Evolutionary conservation across 2,329 filamentous ascomycete genomes (phyloP).

Genomic region (Gnomoniopsis smithogilvyi): DNA sequence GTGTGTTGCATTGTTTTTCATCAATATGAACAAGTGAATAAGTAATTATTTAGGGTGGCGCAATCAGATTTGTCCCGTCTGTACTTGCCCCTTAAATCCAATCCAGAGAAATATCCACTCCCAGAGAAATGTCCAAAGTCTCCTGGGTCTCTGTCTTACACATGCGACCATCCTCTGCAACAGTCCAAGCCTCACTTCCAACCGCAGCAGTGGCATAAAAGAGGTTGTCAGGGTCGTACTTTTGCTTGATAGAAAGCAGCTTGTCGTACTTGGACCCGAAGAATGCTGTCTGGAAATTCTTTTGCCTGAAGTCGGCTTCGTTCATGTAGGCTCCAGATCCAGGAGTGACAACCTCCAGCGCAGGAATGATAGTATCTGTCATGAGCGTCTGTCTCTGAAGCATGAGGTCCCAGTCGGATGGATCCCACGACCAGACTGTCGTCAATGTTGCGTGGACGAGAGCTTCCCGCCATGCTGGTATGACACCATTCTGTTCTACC

Average conservation of each 20-base stretch:
- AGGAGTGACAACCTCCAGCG: constrained; percentile 26
- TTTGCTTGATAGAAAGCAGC: constrained; percentile 33
- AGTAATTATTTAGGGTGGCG: too few species aligned
- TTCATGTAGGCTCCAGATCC: constrained; percentile 31
- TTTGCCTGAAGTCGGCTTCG: constrained; percentile 34
- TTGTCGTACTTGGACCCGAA: constrained; percentile 29
- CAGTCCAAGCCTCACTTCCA: constrained; percentile 35
- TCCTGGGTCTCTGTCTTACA: constrained; percentile 7
- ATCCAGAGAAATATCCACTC: too few species aligned
- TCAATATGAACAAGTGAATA: too few species aligned
- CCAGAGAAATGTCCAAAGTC: too few species aligned
- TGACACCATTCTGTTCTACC: constrained; percentile 32
- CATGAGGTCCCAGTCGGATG: constrained; percentile 27
- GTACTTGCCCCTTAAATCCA: too few species aligned
- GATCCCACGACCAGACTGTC: constrained; percentile 31
- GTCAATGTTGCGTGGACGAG: constrained; percentile 30
- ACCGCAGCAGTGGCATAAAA: constrained; percentile 36
- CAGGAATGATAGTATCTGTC: constrained; percentile 23
- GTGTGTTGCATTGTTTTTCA: too few species aligned
- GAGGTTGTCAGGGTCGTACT: constrained; percentile 33
- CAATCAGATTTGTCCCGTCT: too few species aligned
- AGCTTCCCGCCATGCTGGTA: constrained; percentile 36
- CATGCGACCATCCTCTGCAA: constrained; percentile 26
- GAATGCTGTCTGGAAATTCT: constrained; percentile 27
- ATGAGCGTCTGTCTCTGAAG: constrained; percentile 25